Percentiles rank a stretch among this genome's conserved stretches.
phyloP scores from a whole-genome alignment of 768 basidiomycete species.

The Russula lepida region DNA sequence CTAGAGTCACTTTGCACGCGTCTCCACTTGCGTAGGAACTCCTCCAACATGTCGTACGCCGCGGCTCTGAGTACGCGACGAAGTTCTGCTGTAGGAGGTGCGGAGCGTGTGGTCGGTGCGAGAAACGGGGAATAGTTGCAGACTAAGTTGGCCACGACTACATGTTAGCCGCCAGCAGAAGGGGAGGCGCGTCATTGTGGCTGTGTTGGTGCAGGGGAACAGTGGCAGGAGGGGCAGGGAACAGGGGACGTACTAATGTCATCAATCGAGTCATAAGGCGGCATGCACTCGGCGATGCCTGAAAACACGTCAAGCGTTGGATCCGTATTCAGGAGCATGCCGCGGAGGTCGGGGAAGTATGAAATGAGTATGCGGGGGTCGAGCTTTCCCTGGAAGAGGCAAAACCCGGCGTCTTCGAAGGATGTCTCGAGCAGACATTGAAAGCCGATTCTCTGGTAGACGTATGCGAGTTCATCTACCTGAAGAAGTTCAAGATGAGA shows the following conservation, averaged over 20 bases:
- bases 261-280: slow-evolving; percentile 59
- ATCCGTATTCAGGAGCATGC: slow-evolving; percentile 44
- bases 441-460: slow-evolving; percentile 78
- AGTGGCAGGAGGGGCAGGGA: not conserved
- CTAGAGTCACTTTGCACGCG: slow-evolving; percentile 35
- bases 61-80: slow-evolving; percentile 51
- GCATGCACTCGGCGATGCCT: slow-evolving; percentile 68
- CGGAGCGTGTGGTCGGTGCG: slow-evolving; percentile 53
- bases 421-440: slow-evolving; percentile 69
- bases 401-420: slow-evolving; percentile 75
- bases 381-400: slow-evolving; percentile 70
- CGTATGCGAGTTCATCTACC: slow-evolving; percentile 63
- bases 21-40: slow-evolving; percentile 56
- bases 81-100: slow-evolving; percentile 65
- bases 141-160: slow-evolving; percentile 86
- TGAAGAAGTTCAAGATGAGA: slow-evolving; percentile 23
- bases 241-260: slow-evolving; percentile 69
- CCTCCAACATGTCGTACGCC: slow-evolving; percentile 69
- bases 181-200: slow-evolving; percentile 25
- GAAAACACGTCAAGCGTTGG: slow-evolving; percentile 64
- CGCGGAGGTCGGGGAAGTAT: slow-evolving; percentile 71
- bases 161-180: slow-evolving; percentile 56
- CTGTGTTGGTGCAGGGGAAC: slow-evolving; percentile 21
- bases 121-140: slow-evolving; percentile 88
- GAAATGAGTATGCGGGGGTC: slow-evolving; percentile 78